phyloP scores from a whole-genome alignment of 1,284 basidiomycete genomes.

The Boletus smithii region DNA sequence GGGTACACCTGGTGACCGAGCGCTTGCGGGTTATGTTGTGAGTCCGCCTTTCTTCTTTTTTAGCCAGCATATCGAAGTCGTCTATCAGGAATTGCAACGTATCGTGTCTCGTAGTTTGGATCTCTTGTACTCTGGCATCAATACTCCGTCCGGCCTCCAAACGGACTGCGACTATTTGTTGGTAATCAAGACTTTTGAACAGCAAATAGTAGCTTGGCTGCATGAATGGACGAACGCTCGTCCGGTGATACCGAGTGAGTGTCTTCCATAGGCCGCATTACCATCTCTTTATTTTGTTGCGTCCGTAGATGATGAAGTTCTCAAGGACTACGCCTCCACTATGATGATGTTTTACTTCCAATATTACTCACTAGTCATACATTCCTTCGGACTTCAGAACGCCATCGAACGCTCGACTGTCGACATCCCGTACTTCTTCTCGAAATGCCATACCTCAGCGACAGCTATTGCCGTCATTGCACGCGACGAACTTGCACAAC shows the following conservation, averaged over 20 bases:
- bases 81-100: conserved; percentile 73
- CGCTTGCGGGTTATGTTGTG: conserved; percentile 69
- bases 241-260: conserved; percentile 18
- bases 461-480: conserved; percentile 65
- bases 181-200: conserved; percentile 81
- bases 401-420: conserved; percentile 74
- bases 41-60: conserved; percentile 29
- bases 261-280: not conserved
- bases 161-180: conserved; percentile 85
- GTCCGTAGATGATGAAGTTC: conserved; percentile 30
- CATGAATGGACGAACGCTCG: conserved; percentile 52
- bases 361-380: conserved; percentile 84
- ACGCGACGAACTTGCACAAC: conserved; percentile 73
- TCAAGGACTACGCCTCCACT: conserved; percentile 47
- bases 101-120: conserved; percentile 87
- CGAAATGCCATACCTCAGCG: conserved; percentile 77
- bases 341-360: conserved; percentile 77
- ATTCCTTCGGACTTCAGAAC: conserved; percentile 94
- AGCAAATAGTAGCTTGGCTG: conserved; percentile 70
- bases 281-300: conserved; percentile 7
- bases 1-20: conserved; percentile 60
- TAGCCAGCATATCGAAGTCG: conserved; percentile 2
- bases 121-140: conserved; percentile 83
- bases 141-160: conserved; percentile 79
- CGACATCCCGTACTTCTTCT: conserved; percentile 85